A percentile compares a stretch with the other conserved stretches of the same genome.
Conservation (phyloP, 805 yeast species). For the Aciculoconidium aculeatum region DNA sequence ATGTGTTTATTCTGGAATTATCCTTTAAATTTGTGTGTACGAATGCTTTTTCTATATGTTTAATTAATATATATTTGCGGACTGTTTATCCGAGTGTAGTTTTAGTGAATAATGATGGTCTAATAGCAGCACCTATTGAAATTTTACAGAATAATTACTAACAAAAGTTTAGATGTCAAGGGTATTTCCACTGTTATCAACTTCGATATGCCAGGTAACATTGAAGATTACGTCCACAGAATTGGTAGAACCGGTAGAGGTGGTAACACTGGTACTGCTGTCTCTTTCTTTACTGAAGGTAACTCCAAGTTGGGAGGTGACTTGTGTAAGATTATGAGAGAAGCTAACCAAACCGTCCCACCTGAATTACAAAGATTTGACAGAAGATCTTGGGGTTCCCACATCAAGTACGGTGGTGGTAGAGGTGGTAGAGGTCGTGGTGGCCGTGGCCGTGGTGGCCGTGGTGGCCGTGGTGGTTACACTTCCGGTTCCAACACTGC, state of each 20-base stretch:
- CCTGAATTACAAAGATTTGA: conserved; percentile 67
- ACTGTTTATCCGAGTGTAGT: no score
- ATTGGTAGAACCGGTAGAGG: conserved; percentile 99
- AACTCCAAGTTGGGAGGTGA: conserved; percentile 87
- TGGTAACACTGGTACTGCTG: conserved; percentile 92
- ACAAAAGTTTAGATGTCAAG: conserved; percentile 75
- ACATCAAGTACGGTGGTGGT: conserved; percentile 45
- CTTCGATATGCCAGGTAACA: conserved; percentile 96
- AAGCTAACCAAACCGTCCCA: conserved; percentile 90
- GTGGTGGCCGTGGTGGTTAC: conserved; percentile 38
- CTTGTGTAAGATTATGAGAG: conserved; percentile 82
- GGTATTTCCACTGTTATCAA: conserved; percentile 92
- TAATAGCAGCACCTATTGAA: background rate
- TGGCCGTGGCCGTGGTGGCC: conserved; percentile 47
- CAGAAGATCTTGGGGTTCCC: conserved; percentile 61
- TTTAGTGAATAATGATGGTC: no score
- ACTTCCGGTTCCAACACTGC: conserved; percentile 43
- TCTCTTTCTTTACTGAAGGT: conserved; percentile 86
- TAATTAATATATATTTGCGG: conserved; percentile 7
- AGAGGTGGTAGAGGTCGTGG: conserved; percentile 53
- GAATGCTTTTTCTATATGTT: conserved; percentile 10
- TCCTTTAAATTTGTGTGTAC: no score
- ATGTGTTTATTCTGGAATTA: no score
- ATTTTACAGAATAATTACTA: conserved; percentile 17
- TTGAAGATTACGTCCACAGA: conserved; percentile 97